phyloP scores from a whole-genome alignment of 2,329 filamentous ascomycete species.

The Fusarium fracticaudum region DNA sequence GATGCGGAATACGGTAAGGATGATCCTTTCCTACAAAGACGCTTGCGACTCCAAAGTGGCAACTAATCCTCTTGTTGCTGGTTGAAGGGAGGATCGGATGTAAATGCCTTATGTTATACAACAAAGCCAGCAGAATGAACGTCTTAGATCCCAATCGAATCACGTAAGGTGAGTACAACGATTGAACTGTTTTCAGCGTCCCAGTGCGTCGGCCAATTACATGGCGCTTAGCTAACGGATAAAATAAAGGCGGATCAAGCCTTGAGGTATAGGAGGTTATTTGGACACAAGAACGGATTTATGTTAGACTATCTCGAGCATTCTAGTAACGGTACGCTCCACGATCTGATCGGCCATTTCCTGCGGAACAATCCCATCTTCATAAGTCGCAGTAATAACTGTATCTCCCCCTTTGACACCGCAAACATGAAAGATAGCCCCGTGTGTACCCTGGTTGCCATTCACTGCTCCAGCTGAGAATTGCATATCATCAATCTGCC shows the following conservation, averaged over 20 bases:
- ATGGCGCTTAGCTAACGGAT: accelerated
- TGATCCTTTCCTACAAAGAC: accelerated
- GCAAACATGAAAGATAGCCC: background rate
- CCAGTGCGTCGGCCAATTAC: accelerated
- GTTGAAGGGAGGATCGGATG: accelerated
- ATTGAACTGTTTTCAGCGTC: accelerated
- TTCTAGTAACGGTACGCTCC: background rate
- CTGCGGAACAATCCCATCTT: constrained; percentile 9
- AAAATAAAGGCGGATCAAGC: no score
- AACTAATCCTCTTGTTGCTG: no score
- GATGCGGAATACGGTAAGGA: accelerated
- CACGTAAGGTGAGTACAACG: no score
- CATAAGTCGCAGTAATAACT: constrained; percentile 14
- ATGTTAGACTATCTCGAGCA: background rate
- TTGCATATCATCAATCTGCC: constrained; percentile 27
- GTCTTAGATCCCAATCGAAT: no score
- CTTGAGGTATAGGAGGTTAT: background rate
- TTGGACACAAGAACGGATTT: accelerated
- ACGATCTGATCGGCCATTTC: background rate
- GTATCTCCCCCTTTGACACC: constrained; percentile 24
- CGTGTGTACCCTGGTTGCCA: constrained; percentile 5
- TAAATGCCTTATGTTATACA: no score
- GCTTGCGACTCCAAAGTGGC: no score
- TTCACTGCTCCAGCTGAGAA: constrained; percentile 25
- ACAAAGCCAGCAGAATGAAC: no score